Conservation (phyloP, 2,329 filamentous ascomycete genomes). For the Simplicillium aogashimaense region DNA sequence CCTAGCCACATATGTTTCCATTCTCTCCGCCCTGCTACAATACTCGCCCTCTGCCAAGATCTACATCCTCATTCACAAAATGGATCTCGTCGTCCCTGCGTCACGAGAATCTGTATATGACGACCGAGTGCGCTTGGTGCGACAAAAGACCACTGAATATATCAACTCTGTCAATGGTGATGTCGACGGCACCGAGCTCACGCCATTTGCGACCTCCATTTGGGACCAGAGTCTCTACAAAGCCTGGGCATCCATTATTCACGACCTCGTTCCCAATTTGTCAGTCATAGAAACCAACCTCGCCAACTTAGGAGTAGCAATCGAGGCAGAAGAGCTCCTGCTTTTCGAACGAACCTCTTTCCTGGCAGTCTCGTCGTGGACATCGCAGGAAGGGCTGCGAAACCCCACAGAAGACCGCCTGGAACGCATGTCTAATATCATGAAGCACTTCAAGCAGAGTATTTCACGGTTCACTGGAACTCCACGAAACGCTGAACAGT, state of each 20-base stretch:
- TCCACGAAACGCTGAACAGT: slow-evolving; percentile 73
- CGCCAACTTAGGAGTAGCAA: slow-evolving; percentile 68
- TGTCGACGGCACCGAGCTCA: slow-evolving; percentile 48
- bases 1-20: slow-evolving; percentile 81
- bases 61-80: slow-evolving; percentile 96
- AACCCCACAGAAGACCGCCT: slow-evolving; percentile 92
- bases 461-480: slow-evolving; percentile 68
- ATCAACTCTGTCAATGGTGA: slow-evolving; percentile 24
- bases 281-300: slow-evolving; percentile 80
- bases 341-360: slow-evolving; percentile 95
- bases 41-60: slow-evolving; percentile 74
- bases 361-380: slow-evolving; percentile 89
- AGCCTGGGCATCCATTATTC: slow-evolving; percentile 96
- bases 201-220: slow-evolving; percentile 90
- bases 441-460: slow-evolving; percentile 95
- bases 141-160: slow-evolving; percentile 57
- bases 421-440: slow-evolving; percentile 89
- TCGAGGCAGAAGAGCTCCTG: slow-evolving; percentile 87
- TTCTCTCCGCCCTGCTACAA: slow-evolving; percentile 80
- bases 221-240: slow-evolving; percentile 99
- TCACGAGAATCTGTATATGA: slow-evolving; percentile 76
- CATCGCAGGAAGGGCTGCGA: slow-evolving; percentile 58
- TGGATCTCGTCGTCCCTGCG: slow-evolving; percentile 83
- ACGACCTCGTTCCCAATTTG: slow-evolving; percentile 93
- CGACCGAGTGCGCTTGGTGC: slow-evolving; percentile 68